A percentile compares a stretch with the other conserved stretches of the same genome.
Evolutionary conservation across 768 basidiomycete genomes (phyloP).

Genomic region (Crepidotus variabilis): DNA sequence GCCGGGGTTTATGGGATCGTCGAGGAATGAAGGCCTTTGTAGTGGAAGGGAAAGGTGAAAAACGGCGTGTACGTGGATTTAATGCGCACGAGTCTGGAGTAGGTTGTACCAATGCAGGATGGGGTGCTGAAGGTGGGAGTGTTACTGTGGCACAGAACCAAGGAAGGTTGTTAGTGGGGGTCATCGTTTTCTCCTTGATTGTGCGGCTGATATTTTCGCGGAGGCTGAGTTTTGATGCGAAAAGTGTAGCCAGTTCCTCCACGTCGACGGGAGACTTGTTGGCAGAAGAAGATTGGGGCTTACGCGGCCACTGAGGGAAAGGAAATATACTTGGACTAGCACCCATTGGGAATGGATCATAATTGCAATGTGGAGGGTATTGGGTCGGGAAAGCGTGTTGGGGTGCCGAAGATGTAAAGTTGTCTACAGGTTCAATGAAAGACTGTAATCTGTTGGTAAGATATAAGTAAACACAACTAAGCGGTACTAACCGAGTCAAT

Average conservation of each 20-base stretch:
- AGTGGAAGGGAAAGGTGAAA: neutral
- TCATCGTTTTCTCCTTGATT: too few relatives aligned
- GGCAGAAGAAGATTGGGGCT: too few relatives aligned
- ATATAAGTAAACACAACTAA: too few relatives aligned
- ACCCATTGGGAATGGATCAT: constrained; percentile 9
- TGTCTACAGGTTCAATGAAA: too few relatives aligned
- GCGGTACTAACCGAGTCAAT: neutral
- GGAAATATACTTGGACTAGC: constrained; percentile 19
- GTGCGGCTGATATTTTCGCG: constrained; percentile 1
- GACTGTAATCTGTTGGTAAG: too few relatives aligned
- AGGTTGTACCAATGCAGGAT: constrained; percentile 20
- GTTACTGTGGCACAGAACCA: constrained; percentile 24
- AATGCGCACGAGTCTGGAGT: neutral
- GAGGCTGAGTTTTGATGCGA: constrained; percentile 22
- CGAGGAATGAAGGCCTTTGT: neutral
- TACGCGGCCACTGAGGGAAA: constrained; percentile 28
- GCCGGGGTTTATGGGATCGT: neutral
- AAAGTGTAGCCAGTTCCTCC: constrained; percentile 18
- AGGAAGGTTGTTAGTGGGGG: too few relatives aligned
- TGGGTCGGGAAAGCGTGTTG: constrained; percentile 23
- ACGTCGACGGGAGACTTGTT: constrained; percentile 23
- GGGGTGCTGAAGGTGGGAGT: constrained; percentile 20
- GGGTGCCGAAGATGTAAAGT: constrained; percentile 1
- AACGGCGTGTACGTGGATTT: neutral
- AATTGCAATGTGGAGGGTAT: neutral